A percentile compares a stretch with the other conserved stretches of the same genome.
These are phyloP conservation scores for Phytophthora citrophthora DNA, from an alignment of 352 stramenopile genomes.

Conservation along the genomic window DNA sequence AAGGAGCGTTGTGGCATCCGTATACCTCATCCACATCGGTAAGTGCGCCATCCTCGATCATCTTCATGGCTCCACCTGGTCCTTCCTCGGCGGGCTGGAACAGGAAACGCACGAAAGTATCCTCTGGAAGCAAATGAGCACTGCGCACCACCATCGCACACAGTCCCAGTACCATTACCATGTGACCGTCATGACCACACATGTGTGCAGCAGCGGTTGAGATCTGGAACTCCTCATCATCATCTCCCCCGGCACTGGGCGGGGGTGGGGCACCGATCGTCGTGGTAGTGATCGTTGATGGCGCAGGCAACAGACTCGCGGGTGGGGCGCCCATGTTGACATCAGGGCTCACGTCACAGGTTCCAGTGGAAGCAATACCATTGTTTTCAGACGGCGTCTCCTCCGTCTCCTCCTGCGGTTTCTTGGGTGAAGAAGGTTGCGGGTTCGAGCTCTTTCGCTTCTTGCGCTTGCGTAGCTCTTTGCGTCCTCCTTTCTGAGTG, in stretches of 20 bases:
- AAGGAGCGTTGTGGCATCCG: slow-evolving; percentile 91
- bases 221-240: slow-evolving; percentile 35
- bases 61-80: slow-evolving; percentile 90
- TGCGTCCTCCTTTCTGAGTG: slow-evolving; percentile 62
- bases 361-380: slow-evolving; percentile 5
- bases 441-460: slow-evolving; percentile 54
- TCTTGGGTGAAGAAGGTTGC: slow-evolving; percentile 17
- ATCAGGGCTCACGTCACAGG: slow-evolving; percentile 21
- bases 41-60: slow-evolving; percentile 94
- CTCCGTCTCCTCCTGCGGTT: slow-evolving; percentile 6
- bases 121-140: slow-evolving; percentile 69
- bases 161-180: slow-evolving; percentile 94
- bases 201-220: slow-evolving; percentile 82
- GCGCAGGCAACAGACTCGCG: slow-evolving; percentile 16
- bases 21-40: slow-evolving; percentile 91
- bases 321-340: slow-evolving; percentile 23
- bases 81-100: slow-evolving; percentile 97
- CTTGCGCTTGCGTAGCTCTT: slow-evolving; percentile 69
- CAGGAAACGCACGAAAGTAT: slow-evolving; percentile 91
- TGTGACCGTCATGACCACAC: slow-evolving; percentile 97
- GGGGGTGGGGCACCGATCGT: slow-evolving; percentile 28
- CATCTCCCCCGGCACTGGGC: slow-evolving; percentile 42
- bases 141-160: slow-evolving; percentile 76
- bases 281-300: slow-evolving; percentile 34
- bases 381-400: not conserved